Conservation (phyloP, 164 flowering plant species). For the Chimonanthus praecox region DNA sequence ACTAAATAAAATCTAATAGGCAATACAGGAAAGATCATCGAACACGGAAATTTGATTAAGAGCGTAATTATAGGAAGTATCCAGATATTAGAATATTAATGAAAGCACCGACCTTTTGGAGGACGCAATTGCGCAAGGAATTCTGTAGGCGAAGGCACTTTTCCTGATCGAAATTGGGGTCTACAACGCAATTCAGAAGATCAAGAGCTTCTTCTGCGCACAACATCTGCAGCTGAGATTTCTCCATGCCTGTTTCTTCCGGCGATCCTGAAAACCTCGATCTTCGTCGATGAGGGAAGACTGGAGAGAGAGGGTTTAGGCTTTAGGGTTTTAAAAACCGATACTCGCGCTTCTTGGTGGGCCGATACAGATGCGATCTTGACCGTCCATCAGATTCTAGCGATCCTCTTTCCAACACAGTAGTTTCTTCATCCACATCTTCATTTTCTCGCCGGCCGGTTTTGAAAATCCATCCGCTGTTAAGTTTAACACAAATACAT, state of each 20-base stretch:
- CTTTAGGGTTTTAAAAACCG: too few relatives aligned
- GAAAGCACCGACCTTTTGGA: slow-evolving; percentile 43
- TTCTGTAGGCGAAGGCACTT: slow-evolving; percentile 55
- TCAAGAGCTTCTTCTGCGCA: slow-evolving; percentile 67
- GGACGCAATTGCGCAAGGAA: slow-evolving; percentile 58
- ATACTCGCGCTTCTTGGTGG: too few relatives aligned
- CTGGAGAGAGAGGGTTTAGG: too few relatives aligned
- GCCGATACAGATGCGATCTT: too few relatives aligned
- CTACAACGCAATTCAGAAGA: slow-evolving; percentile 69
- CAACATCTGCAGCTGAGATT: slow-evolving; percentile 17
- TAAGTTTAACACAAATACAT: too few relatives aligned
- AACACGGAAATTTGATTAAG: not conserved
- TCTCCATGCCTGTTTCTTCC: slow-evolving; percentile 4
- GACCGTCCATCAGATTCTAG: too few relatives aligned
- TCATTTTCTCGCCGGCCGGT: too few relatives aligned
- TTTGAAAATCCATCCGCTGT: too few relatives aligned
- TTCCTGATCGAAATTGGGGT: slow-evolving; percentile 51
- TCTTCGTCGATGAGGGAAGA: too few relatives aligned
- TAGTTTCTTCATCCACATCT: too few relatives aligned
- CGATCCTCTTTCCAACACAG: too few relatives aligned
- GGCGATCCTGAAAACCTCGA: not conserved
- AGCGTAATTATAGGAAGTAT: not conserved
- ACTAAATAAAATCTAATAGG: not conserved
- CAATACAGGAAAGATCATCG: not conserved
- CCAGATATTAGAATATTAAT: not conserved